These are phyloP conservation scores for Colletotrichum siamense DNA, from an alignment of 2,329 filamentous ascomycete genomes.

Conservation along the genomic window DNA sequence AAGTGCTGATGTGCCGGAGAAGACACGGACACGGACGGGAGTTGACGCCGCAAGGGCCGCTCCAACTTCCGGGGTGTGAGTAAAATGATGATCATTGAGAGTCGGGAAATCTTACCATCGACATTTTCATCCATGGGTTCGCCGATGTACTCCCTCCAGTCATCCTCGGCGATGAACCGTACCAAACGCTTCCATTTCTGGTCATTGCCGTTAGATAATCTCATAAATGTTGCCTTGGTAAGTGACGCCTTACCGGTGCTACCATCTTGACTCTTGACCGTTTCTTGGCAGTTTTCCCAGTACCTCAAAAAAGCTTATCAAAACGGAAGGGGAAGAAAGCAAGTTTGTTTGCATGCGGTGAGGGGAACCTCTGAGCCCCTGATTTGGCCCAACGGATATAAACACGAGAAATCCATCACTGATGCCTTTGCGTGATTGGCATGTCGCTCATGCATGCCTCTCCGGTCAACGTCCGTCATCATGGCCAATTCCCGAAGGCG, in stretches of 20 bases:
- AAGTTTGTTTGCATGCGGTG: not conserved
- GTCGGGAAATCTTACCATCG: slow-evolving; percentile 18
- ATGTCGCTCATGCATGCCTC: not conserved
- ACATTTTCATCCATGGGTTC: slow-evolving; percentile 26
- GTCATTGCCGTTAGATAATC: not conserved
- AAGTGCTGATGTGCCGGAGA: slow-evolving; percentile 25
- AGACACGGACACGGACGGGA: slow-evolving; percentile 23
- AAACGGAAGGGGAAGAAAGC: not conserved
- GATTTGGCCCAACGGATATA: not conserved
- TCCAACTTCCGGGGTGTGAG: slow-evolving; percentile 19
- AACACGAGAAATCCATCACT: not conserved
- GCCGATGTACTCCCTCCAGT: slow-evolving; percentile 27
- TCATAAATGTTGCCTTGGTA: not conserved
- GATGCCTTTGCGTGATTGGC: not conserved
- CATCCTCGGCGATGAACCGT: slow-evolving; percentile 28
- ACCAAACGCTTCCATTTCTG: slow-evolving; percentile 28
- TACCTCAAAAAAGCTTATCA: not conserved
- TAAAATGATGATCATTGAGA: not conserved
- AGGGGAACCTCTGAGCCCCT: not conserved
- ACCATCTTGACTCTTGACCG: not conserved
- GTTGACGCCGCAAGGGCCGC: slow-evolving; percentile 24
- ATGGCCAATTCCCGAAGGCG: not conserved
- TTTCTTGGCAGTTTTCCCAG: not conserved
- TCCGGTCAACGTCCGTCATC: not conserved
- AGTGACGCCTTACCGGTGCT: not conserved